These are phyloP conservation scores for Colletotrichum sp. DNA, from an alignment of 2,329 filamentous ascomycete species.

Conservation along the genomic window DNA sequence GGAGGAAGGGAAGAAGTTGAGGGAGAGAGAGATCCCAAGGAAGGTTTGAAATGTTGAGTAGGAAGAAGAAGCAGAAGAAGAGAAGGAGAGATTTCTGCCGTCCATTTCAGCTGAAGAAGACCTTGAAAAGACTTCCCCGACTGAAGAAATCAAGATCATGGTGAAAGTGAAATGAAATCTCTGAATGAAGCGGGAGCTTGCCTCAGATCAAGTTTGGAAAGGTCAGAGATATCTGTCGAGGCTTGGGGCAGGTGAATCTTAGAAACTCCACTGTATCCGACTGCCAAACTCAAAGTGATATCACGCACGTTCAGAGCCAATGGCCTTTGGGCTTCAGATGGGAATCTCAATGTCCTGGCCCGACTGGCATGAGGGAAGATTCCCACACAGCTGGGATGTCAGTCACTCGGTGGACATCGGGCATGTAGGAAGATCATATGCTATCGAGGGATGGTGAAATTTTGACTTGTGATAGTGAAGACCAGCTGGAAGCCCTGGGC, in stretches of 20 bases:
- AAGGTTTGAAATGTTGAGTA: neutral
- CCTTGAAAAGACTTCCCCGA: neutral
- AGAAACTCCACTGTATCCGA: neutral
- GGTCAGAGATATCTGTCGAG: neutral
- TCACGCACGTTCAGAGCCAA: neutral
- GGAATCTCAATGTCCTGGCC: neutral
- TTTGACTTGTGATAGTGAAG: neutral
- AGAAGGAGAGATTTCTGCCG: neutral
- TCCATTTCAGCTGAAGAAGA: neutral
- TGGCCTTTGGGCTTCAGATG: neutral
- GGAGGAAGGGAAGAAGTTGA: neutral
- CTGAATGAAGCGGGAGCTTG: neutral
- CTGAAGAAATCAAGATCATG: neutral
- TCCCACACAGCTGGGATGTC: neutral
- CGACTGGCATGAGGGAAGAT: neutral
- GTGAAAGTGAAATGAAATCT: neutral
- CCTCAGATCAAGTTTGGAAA: neutral
- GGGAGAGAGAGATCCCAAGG: neutral
- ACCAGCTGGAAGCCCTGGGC: neutral
- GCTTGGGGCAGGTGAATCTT: neutral
- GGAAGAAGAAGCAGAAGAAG: neutral
- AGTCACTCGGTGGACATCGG: neutral
- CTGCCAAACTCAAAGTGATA: neutral
- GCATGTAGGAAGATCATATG: neutral
- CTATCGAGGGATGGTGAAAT: neutral